Percentiles rank a stretch among this genome's conserved stretches.
Conservation (phyloP, 2,329 filamentous ascomycete genomes). For the Ceratocystis smalleyi region DNA sequence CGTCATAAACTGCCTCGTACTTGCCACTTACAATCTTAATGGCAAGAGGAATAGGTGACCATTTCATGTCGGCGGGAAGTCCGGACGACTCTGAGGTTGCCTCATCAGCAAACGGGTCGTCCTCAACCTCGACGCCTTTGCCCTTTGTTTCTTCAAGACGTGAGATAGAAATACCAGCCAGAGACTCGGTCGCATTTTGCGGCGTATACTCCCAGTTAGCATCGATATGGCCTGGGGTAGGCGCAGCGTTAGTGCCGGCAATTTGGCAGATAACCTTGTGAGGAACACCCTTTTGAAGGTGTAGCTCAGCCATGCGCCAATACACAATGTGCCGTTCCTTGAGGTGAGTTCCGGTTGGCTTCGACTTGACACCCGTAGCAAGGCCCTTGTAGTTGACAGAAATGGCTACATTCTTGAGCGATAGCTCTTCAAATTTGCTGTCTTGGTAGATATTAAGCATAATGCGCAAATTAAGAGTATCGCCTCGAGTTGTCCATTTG, state of each 20-base stretch:
- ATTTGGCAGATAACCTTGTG: constrained; percentile 76
- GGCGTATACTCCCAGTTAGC: constrained; percentile 56
- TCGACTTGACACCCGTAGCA: constrained; percentile 55
- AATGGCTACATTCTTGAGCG: constrained; percentile 56
- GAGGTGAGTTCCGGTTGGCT: constrained; percentile 63
- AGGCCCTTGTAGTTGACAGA: constrained; percentile 55
- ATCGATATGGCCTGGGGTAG: constrained; percentile 63
- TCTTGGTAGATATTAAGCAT: constrained; percentile 7
- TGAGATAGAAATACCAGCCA: constrained; percentile 47
- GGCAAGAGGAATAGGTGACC: constrained; percentile 50
- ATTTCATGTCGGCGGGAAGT: constrained; percentile 28
- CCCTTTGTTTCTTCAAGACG: constrained; percentile 38
- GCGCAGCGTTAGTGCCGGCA: constrained; percentile 51
- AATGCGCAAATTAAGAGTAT: constrained; percentile 77
- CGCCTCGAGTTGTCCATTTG: constrained; percentile 68
- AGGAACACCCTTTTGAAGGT: constrained; percentile 30
- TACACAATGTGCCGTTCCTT: constrained; percentile 64
- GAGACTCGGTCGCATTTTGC: constrained; percentile 21
- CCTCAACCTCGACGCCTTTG: constrained; percentile 30
- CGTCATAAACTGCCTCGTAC: constrained; percentile 41
- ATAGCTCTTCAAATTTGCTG: constrained; percentile 9
- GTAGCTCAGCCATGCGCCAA: constrained; percentile 63
- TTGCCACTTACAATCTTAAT: constrained; percentile 60
- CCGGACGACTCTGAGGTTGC: constrained; percentile 17
- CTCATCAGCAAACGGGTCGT: constrained; percentile 54